Base-by-base conservation (phyloP, 176 grass and related monocot species). In the Avena insularis region DNA sequence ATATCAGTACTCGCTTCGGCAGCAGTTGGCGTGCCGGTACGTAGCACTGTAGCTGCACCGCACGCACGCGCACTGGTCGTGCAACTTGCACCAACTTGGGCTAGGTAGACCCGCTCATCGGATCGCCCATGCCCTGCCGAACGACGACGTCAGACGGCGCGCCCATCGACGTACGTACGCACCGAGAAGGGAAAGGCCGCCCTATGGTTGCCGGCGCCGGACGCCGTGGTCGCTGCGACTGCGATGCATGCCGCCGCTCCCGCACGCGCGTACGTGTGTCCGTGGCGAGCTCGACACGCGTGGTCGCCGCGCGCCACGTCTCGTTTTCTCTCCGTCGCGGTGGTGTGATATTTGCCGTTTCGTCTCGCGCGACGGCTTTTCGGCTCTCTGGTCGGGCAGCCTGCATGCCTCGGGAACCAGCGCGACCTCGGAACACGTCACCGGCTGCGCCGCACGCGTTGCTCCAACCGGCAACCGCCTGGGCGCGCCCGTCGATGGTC, bases 401-500 rank as follows among this genome's bases (percentile, higher is more conserved):
- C 21, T 63, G 60, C 25, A n/a, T 27, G 12, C 48, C 13, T 53
- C 73, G 73, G 74, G 11, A 77, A 2, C 14, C 25, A 3, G 23
- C 48, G 74, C 0, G 7, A 54, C 12, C 29, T 29, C 49, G 12
- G 71, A 16, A 17, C n/a, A 50, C 72, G 72, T 50, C 72, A 51
- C 47, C 72, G 47, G 72, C 72, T 75, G 47, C 21, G 21, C 21
- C 21, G 71, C 45, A 46, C 12, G 45, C 71, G 5, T 75, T 70
- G 67, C 67, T 43, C 67, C 67, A 29, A 76, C 49, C 48, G 67
- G 35, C 67, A 68, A 68, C 65, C 65, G 31, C 65, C 65, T 36
- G 65, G 65, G 65, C 65, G 65, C 31, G 0, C 62, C 62, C 4
- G 15, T 68, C 65, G 0, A 29, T 25, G 72, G 46, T 75, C 72